Percentiles rank a stretch among this genome's conserved stretches.
phyloP scores from a whole-genome alignment of 148 eudicot genomes.

The Rhododendron ferrugineum region DNA sequence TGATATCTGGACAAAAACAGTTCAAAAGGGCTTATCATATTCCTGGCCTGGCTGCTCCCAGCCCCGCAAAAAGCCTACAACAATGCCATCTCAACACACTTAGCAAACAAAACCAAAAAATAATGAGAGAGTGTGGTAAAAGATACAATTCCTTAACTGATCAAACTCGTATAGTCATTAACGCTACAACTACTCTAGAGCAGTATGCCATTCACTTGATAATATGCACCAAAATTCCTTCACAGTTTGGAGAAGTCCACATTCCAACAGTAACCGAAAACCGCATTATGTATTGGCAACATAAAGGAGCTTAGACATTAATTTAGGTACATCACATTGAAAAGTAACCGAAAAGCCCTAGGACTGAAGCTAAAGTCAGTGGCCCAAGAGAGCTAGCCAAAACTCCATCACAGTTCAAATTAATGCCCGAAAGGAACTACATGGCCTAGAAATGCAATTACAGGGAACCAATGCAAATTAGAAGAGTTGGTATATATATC shows the following conservation, averaged over 20 bases:
- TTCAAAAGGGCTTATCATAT: slow-evolving; percentile 64
- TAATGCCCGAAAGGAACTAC: not conserved
- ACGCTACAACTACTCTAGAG: not conserved
- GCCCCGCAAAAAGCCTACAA: slow-evolving; percentile 55
- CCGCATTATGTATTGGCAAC: not conserved
- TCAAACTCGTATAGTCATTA: not conserved
- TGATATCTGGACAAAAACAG: slow-evolving; percentile 3
- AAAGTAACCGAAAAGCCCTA: not conserved
- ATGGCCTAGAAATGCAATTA: not conserved
- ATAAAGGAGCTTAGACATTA: not conserved
- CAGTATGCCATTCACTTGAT: not conserved
- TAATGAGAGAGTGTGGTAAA: not conserved
- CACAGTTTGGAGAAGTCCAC: not conserved
- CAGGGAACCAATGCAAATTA: not conserved
- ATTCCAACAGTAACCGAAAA: not conserved
- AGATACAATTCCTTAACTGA: not conserved
- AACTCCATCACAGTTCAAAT: not conserved
- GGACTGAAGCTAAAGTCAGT: not conserved
- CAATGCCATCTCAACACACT: slow-evolving; percentile 11
- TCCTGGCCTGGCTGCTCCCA: slow-evolving; percentile 92
- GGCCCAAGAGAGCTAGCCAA: not conserved
- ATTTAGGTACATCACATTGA: not conserved
- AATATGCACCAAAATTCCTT: not conserved
- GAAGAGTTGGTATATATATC: not conserved
- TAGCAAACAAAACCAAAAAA: slow-evolving; percentile 12